Percentiles rank a stretch among this genome's conserved stretches.
Evolutionary conservation across 2,329 filamentous ascomycete species (phyloP).

Genomic region (Microdochium nivale): DNA sequence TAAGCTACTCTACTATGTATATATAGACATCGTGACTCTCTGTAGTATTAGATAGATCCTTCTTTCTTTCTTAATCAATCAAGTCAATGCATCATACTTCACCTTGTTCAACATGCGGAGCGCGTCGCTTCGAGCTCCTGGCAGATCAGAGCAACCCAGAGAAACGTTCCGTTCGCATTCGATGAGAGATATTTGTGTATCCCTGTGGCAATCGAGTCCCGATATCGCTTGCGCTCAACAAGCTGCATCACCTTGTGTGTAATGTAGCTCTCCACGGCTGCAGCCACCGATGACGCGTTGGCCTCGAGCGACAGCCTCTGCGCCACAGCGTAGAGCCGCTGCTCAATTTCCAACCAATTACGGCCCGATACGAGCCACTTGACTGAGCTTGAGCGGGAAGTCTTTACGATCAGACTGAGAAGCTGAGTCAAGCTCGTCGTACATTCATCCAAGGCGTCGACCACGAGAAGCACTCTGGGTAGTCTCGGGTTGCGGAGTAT

Average conservation of each 20-base stretch:
- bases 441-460: not conserved
- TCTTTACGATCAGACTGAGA: not conserved
- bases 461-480: not conserved
- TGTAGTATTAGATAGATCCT: too few species aligned
- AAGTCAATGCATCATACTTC: too few species aligned
- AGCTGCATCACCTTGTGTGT: not conserved
- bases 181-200: not conserved
- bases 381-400: not conserved
- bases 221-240: not conserved
- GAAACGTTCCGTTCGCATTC: not conserved
- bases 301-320: not conserved
- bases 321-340: not conserved
- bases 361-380: constrained; percentile 1
- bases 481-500: not conserved
- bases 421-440: not conserved
- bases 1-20: too few species aligned
- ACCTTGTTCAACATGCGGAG: too few species aligned
- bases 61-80: too few species aligned
- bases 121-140: too few species aligned
- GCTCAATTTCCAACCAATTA: not conserved
- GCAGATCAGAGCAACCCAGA: too few species aligned
- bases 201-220: not conserved
- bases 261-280: not conserved
- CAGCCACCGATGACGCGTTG: not conserved
- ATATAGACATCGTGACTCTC: too few species aligned